A percentile compares a stretch with the other conserved stretches of the same genome.
phyloP scores from a whole-genome alignment of 768 basidiomycete genomes.

The Cystofilobasidium ferigula region DNA sequence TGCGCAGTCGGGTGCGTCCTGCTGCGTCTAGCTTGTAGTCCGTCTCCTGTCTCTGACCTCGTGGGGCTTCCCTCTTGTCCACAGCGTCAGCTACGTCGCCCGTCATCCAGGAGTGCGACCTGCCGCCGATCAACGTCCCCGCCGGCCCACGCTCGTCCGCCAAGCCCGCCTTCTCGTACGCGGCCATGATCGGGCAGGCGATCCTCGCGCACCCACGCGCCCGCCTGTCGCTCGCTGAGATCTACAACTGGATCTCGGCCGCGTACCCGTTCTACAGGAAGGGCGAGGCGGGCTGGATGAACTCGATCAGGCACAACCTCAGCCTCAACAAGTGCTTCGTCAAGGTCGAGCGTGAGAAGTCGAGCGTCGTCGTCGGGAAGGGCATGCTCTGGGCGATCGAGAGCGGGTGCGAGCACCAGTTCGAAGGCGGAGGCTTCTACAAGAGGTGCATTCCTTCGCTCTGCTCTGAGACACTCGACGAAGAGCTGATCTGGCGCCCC shows the following conservation, averaged over 20 bases:
- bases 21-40: neutral
- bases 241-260: conserved; percentile 90
- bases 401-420: conserved; percentile 70
- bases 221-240: conserved; percentile 82
- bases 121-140: conserved; percentile 49
- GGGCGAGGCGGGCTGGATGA: conserved; percentile 76
- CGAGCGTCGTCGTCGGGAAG: conserved; percentile 46
- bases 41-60: neutral
- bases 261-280: conserved; percentile 89
- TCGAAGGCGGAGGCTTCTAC: conserved; percentile 60
- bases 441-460: conserved; percentile 26
- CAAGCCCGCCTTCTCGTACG: conserved; percentile 83
- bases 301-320: conserved; percentile 39
- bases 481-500: neutral
- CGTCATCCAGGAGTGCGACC: conserved; percentile 15
- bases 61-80: neutral
- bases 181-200: conserved; percentile 90
- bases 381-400: conserved; percentile 80
- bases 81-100: neutral
- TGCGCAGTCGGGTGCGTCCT: neutral
- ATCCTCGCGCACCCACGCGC: conserved; percentile 72
- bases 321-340: conserved; percentile 34
- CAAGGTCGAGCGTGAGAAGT: conserved; percentile 30
- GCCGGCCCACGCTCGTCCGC: conserved; percentile 66
- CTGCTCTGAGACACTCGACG: neutral